These are phyloP conservation scores for Ascochyta clinopodiicola DNA, from an alignment of 2,329 filamentous ascomycete genomes.

Conservation along the genomic window DNA sequence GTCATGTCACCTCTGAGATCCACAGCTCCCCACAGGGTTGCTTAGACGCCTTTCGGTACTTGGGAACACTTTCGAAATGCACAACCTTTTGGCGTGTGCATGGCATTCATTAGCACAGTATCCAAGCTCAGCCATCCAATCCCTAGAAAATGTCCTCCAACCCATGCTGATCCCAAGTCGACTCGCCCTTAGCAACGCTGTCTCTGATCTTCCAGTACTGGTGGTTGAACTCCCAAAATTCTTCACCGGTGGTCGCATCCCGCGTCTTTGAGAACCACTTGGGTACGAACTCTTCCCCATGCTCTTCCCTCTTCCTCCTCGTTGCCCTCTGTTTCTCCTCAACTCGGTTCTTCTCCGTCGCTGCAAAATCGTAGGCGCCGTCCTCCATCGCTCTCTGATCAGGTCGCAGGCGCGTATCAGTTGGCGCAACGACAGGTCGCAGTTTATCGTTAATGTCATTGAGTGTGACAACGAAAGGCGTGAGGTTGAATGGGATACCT, in stretches of 20 bases:
- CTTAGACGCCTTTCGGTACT: not conserved
- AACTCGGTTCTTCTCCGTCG: constrained; percentile 89
- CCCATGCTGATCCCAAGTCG: constrained; percentile 65
- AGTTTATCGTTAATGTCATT: constrained; percentile 92
- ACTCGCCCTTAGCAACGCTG: constrained; percentile 67
- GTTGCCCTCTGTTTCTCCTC: constrained; percentile 89
- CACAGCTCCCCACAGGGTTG: not conserved
- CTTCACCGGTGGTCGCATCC: constrained; percentile 82
- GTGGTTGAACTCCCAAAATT: constrained; percentile 88
- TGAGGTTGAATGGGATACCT: constrained; percentile 95
- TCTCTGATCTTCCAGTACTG: constrained; percentile 84
- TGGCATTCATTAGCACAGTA: too few relatives aligned
- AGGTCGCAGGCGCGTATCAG: constrained; percentile 88
- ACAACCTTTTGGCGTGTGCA: too few relatives aligned
- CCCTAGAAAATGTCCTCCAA: constrained; percentile 76
- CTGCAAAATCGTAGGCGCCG: constrained; percentile 93
- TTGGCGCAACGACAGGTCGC: constrained; percentile 79
- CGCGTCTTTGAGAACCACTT: constrained; percentile 81
- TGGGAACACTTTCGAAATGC: not conserved
- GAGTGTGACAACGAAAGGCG: constrained; percentile 91
- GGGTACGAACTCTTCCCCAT: constrained; percentile 81
- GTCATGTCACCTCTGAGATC: not conserved
- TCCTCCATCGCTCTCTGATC: constrained; percentile 99
- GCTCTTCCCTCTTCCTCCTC: constrained; percentile 73
- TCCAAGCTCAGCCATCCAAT: too few relatives aligned